Evolutionary conservation across 148 eudicot species (phyloP), one percentile per base, ranked within the genome.

Genomic region (Persicaria tinctoria): DNA sequence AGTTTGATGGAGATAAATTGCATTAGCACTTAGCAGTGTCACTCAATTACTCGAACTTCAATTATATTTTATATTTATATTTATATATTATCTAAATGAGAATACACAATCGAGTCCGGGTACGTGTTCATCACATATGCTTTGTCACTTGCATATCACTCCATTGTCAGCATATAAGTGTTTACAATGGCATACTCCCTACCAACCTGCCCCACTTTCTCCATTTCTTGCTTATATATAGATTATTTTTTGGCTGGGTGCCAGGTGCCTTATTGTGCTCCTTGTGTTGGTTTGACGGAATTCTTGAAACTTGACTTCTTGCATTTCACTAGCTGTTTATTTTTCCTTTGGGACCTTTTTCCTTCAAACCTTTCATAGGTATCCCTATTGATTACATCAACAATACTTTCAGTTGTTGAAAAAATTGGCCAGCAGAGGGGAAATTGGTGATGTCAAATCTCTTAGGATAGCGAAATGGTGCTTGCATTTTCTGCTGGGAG

Each of bases 401-500:
- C 8, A 64, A 11, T 38, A 64, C 4, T 41, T 64, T 5, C 17
- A 13, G 38, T 23, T 41, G 17, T 14, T 38, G 47, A 66, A 66
- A 38, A 41, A 8, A 11, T 59, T 59, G 70, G 70, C 5, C 17
- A 66, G 70, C 70, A 66, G 70, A 66, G 38, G 63, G 63, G 32
- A 18, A 57, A 57, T n/a, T 57, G 63, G 63, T 57, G 63, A 5
- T 57, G 48, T 38, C 46, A 66, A 66, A 66, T 17, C 47, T 66
- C 47, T 11, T 66, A 66, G 48, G 48, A 48, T 32, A 38, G 47
- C 18, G 8, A 66, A 38, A 66, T 66, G 70, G 70, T 66, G 70
- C 18, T 66, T 47, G 8, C 70, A 11, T 66, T 66, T 66, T 48
- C 47, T 38, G 47, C 2, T 66, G 46, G 70, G 47, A 66, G 70